A percentile compares a stretch with the other conserved stretches of the same genome.
Evolutionary conservation across 768 basidiomycete species (phyloP).

Genomic region (Epithele typhae): DNA sequence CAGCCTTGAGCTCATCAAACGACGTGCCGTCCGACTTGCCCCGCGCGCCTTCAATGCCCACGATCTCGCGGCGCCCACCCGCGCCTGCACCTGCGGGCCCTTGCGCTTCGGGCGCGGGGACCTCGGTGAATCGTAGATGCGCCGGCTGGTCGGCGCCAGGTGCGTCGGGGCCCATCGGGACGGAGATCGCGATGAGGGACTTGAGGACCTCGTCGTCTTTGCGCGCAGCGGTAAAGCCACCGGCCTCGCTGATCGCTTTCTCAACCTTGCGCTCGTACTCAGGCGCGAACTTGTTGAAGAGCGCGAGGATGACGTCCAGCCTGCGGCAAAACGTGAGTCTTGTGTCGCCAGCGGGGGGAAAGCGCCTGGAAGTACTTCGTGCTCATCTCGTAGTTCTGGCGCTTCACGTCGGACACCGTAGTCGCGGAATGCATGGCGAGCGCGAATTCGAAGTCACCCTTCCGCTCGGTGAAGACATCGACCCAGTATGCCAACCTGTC

Average conservation of each 20-base stretch:
- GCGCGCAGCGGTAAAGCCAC: neutral
- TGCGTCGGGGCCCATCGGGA: neutral
- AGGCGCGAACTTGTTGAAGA: constrained; percentile 38
- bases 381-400: constrained; percentile 14
- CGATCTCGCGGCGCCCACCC: too few species aligned
- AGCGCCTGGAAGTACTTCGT: neutral
- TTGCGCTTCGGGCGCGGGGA: too few species aligned
- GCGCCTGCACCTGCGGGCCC: too few species aligned
- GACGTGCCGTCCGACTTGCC: neutral
- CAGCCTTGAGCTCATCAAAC: neutral
- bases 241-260: constrained; percentile 7
- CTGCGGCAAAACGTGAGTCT: neutral
- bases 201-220: neutral
- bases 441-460: constrained; percentile 25
- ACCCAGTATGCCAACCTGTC: constrained; percentile 18
- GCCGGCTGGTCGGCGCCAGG: too few species aligned
- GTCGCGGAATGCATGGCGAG: constrained; percentile 25
- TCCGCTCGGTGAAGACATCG: constrained; percentile 19
- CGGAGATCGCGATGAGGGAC: neutral
- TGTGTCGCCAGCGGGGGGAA: too few species aligned
- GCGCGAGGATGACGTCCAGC: constrained; percentile 29
- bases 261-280: constrained; percentile 35
- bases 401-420: constrained; percentile 14
- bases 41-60: neutral
- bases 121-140: too few species aligned